Base-by-base conservation (phyloP, 2,329 filamentous ascomycete species). In the Furcasterigmium furcatum region DNA sequence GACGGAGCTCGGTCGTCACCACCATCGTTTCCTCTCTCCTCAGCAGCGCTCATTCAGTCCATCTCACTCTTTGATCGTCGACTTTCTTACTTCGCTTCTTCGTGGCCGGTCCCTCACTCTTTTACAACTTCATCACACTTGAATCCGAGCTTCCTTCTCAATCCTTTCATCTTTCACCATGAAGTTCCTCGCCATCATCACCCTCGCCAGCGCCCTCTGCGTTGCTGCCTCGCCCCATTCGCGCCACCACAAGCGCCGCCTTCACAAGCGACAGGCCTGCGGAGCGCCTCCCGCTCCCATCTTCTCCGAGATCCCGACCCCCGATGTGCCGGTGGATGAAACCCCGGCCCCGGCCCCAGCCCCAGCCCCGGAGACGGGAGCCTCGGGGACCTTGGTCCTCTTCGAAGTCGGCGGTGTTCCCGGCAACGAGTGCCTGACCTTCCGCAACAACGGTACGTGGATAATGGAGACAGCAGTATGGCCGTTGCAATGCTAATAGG, bases 401-500 rank as follows among this genome's bases (percentile, higher is more conserved):
- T 64, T 60, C 30, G 66, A 71, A 52, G 54, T 65, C 41, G 58
- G 55, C 16, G 66, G 67, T 18, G 53, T 70, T 6, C 56, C 62
- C 1, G 60, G 60, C 40, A 63, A 64, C 45, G 60, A 64, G 51
- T 63, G 59, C 47, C 52, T 71, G n/a, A 70, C 66, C 13, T 70
- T 70, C 52, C 61, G 67, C 46, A 70, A 71, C 51, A 68, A 70
- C 44, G 66, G 65, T 65, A 49, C 12, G 45, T 27, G 5, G n/a
- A n/a, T n/a, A n/a, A n/a, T n/a, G n/a, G n/a, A n/a, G n/a, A n/a
- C n/a, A n/a, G n/a, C n/a, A n/a, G n/a, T n/a, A n/a, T n/a, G 24
- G 24, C 24, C 13, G 9, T 27, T 12, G 25, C 13, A n/a, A 7
- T 5, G 9, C 46, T 43, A 35, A 50, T 46, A 25, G 20, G 3